Evolutionary conservation across 345 rosid species (phyloP).

Genomic region (Kandelia obovata): DNA sequence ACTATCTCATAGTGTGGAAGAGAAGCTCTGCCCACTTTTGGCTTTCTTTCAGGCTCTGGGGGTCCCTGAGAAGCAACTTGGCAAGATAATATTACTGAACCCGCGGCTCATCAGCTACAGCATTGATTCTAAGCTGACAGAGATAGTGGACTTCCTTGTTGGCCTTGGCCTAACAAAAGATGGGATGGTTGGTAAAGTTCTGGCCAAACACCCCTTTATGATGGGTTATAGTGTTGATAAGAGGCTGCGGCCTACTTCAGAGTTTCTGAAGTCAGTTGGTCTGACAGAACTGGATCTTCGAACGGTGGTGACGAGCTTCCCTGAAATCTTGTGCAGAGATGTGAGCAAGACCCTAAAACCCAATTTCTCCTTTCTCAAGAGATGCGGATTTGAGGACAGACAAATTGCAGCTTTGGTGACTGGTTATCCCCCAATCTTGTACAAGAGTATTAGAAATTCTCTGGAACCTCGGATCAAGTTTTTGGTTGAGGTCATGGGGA

Average conservation of each 20-base stretch:
- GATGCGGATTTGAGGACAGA: slow-evolving; percentile 51
- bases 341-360: slow-evolving; percentile 53
- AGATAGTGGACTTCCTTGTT: slow-evolving; percentile 53
- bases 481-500: slow-evolving; percentile 69
- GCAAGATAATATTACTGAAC: slow-evolving; percentile 59
- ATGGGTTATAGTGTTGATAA: slow-evolving; percentile 68
- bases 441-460: slow-evolving; percentile 65
- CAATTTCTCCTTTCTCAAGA: slow-evolving; percentile 40
- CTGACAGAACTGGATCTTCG: slow-evolving; percentile 44
- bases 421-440: slow-evolving; percentile 61
- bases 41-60: slow-evolving; percentile 78
- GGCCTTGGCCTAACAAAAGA: slow-evolving; percentile 54
- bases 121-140: slow-evolving; percentile 58
- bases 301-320: slow-evolving; percentile 49
- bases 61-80: slow-evolving; percentile 67
- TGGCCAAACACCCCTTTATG: slow-evolving; percentile 61
- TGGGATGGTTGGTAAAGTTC: slow-evolving; percentile 61
- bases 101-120: slow-evolving; percentile 79
- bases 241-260: slow-evolving; percentile 53
- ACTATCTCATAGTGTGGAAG: slow-evolving; percentile 71
- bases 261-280: slow-evolving; percentile 58
- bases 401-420: slow-evolving; percentile 55
- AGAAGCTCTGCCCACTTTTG: slow-evolving; percentile 78
- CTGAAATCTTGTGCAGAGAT: slow-evolving; percentile 70
- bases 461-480: slow-evolving; percentile 65